Evolutionary conservation across 208 protist species (phyloP).

Genomic region (Leptomonas pyrrhocoris): DNA sequence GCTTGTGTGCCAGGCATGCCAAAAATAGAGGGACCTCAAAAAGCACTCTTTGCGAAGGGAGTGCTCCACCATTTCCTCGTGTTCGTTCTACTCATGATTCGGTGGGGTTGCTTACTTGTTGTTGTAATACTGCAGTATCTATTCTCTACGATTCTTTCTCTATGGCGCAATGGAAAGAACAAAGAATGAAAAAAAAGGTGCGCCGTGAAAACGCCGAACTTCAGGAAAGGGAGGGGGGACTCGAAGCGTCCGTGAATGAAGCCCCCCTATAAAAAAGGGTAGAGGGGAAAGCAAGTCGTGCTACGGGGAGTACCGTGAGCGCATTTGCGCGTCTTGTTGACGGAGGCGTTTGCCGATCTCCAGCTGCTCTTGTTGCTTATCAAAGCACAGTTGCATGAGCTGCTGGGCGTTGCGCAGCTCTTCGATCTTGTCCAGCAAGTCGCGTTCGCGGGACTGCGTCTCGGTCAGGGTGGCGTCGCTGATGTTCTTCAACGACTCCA

Average conservation of each 20-base stretch:
- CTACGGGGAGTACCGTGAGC: conserved; percentile 11
- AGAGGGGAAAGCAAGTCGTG: neutral
- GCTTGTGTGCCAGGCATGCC: too few relatives aligned
- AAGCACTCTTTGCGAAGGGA: too few relatives aligned
- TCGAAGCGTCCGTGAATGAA: neutral
- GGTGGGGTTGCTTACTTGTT: too few relatives aligned
- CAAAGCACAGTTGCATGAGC: conserved; percentile 90
- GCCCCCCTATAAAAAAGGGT: neutral
- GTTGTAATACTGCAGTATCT: conserved; percentile 3
- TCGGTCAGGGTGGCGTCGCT: conserved; percentile 66
- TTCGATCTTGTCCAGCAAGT: conserved; percentile 78
- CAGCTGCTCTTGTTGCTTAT: conserved; percentile 90
- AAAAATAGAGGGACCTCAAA: too few relatives aligned
- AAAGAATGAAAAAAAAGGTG: neutral
- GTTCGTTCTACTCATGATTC: too few relatives aligned
- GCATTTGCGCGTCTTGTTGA: conserved; percentile 37
- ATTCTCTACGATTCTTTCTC: conserved; percentile 6
- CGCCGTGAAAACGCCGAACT: neutral
- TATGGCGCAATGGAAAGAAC: neutral
- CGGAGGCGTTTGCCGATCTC: conserved; percentile 73
- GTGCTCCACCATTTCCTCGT: too few relatives aligned
- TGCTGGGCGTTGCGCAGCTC: conserved; percentile 81
- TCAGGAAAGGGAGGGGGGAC: too few relatives aligned
- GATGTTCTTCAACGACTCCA: conserved; percentile 86
- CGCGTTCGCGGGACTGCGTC: conserved; percentile 67